phyloP scores from a whole-genome alignment of 2,329 filamentous ascomycete genomes.

The Alternaria sp. region DNA sequence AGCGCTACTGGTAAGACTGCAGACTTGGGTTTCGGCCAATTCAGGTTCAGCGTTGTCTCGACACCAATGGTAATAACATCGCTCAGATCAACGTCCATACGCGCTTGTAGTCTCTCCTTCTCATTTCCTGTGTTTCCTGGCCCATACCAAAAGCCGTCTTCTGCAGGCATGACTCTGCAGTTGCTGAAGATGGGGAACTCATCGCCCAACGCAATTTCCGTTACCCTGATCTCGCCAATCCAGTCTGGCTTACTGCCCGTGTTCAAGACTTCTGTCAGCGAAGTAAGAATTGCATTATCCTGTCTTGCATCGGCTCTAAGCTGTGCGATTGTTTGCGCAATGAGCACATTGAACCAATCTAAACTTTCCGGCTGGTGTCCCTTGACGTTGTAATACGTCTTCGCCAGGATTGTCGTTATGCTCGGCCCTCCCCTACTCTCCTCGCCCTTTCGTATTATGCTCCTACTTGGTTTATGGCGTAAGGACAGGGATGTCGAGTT shows the following conservation, averaged over 20 bases:
- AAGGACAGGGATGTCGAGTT: slow-evolving; percentile 44
- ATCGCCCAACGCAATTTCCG: slow-evolving; percentile 91
- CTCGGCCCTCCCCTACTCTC: slow-evolving; percentile 69
- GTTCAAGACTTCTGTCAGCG: slow-evolving; percentile 85
- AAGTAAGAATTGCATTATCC: slow-evolving; percentile 87
- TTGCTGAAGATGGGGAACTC: slow-evolving; percentile 99
- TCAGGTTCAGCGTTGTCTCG: slow-evolving; percentile 91
- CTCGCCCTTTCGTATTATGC: slow-evolving; percentile 57
- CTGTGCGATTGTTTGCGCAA: slow-evolving; percentile 96
- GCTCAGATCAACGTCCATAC: slow-evolving; percentile 96
- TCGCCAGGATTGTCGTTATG: slow-evolving; percentile 91
- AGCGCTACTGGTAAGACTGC: slow-evolving; percentile 92
- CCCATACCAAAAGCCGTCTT: slow-evolving; percentile 68
- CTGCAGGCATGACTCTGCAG: slow-evolving; percentile 91
- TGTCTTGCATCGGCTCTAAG: slow-evolving; percentile 91
- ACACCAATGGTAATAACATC: slow-evolving; percentile 95
- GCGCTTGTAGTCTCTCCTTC: slow-evolving; percentile 83
- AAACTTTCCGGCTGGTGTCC: slow-evolving; percentile 95
- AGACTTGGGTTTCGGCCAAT: slow-evolving; percentile 89
- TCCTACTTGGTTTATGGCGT: slow-evolving; percentile 51
- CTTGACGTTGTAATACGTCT: slow-evolving; percentile 97
- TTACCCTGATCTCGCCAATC: slow-evolving; percentile 90
- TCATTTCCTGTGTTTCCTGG: slow-evolving; percentile 61
- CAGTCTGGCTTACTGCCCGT: slow-evolving; percentile 88
- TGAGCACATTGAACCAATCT: slow-evolving; percentile 98